Evolutionary conservation across 2,329 filamentous ascomycete genomes (phyloP), one percentile per base, ranked within the genome.

Genomic region (Exophiala aquamarina): DNA sequence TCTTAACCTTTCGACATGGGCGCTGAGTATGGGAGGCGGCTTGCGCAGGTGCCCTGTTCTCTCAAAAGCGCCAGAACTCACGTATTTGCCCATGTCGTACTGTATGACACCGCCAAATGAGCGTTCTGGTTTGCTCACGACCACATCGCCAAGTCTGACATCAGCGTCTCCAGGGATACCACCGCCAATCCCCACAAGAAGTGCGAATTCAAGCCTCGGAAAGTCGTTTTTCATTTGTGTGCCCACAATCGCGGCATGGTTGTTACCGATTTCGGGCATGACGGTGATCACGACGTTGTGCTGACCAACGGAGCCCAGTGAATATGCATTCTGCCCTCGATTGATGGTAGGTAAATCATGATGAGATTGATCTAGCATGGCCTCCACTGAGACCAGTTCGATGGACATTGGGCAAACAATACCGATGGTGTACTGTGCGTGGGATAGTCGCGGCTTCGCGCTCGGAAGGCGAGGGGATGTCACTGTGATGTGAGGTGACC

Each of bases 101-200:
- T 56, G 54, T 17, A 56, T 42, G 26, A 61, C 59, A 4, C 60
- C 59, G 2, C 49, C 51, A 39, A 42, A 58, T 23, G 41, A 38
- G 4, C 47, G 48, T 18, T 40, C 42, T 17, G 59, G 58, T 33
- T 52, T 35, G 37, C 60, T 59, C 7, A 61, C 57, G 8, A 61
- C 60, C 11, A 61, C 50, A 54, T 61, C 55, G 9, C 60, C 58
- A 7, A 62, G 43, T 18, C 52, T 53, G 36, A 61, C 56, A 14
- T 34, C 7, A 4, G 55, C 45, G 7, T 44, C 48, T 13, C 38
- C 35, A 2, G 59, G 57, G 19, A 60, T 48, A 14, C 60, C 60
- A 4, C 59, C 57, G 1, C 58, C 59, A 37, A 61, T 60, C 2
- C 60, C 60, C 10, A 62, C 57, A 43, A 61, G 43, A 4, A 62